Percentiles rank a stretch among this genome's conserved stretches.
Conservation (phyloP, 1,139 yeast species). For the Pichia kudriavzevii region DNA sequence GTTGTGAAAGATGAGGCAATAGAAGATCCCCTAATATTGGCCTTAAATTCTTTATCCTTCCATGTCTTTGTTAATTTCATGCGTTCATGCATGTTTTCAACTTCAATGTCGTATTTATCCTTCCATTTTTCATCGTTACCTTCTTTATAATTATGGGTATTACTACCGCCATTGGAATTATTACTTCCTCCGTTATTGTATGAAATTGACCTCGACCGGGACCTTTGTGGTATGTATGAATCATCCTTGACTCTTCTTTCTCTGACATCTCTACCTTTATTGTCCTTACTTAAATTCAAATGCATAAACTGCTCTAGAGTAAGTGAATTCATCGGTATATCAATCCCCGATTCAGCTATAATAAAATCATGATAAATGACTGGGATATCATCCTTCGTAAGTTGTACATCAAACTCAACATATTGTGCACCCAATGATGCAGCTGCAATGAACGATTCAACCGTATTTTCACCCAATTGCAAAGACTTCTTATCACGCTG, state of each 20-base stretch:
- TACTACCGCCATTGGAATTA: conserved; percentile 9
- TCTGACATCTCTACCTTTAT: conserved; percentile 18
- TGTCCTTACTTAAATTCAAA: conserved; percentile 34
- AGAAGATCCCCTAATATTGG: conserved; percentile 81
- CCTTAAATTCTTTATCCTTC: conserved; percentile 83
- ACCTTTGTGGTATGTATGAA: conserved; percentile 20
- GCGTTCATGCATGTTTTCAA: conserved; percentile 42
- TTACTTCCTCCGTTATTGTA: conserved; percentile 3
- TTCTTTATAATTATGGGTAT: conserved; percentile 1
- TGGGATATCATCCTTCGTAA: conserved; percentile 89
- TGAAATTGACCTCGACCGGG: conserved; percentile 23
- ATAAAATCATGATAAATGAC: conserved; percentile 93
- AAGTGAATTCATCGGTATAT: conserved; percentile 90
- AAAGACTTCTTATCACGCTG: conserved; percentile 59
- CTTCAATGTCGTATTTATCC: conserved; percentile 11
- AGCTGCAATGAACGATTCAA: conserved; percentile 93
- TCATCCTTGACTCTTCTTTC: conserved; percentile 26
- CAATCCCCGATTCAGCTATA: conserved; percentile 94
- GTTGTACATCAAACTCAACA: conserved; percentile 94
- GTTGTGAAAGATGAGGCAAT: conserved; percentile 93
- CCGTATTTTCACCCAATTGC: conserved; percentile 93
- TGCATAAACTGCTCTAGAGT: conserved; percentile 85
- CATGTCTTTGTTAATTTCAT: conserved; percentile 85
- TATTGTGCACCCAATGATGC: conserved; percentile 89
- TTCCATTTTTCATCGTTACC: neutral